Conservation (phyloP, 2,329 filamentous ascomycete genomes). For the Hypoxylon sp. region DNA sequence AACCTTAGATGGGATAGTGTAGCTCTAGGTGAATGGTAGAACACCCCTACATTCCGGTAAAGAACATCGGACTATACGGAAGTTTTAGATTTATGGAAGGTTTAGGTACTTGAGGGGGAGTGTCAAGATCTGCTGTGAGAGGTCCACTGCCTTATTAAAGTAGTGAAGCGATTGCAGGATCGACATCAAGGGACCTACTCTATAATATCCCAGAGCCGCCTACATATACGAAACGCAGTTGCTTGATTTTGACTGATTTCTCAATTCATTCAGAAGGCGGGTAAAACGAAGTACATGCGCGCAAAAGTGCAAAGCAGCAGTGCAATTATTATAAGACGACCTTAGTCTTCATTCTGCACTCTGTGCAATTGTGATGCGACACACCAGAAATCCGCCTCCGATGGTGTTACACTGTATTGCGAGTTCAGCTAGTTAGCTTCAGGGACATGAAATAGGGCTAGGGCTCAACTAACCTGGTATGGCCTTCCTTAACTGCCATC, state of each 20-base stretch:
- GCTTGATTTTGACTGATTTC: neutral
- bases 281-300: neutral
- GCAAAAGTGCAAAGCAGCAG: too few relatives aligned
- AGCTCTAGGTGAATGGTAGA: too few relatives aligned
- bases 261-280: too few relatives aligned
- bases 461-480: constrained; percentile 76
- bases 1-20: too few relatives aligned
- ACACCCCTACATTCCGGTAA: too few relatives aligned
- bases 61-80: too few relatives aligned
- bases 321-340: too few relatives aligned
- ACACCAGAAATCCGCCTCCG: constrained; percentile 95
- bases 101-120: too few relatives aligned
- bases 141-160: neutral
- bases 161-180: neutral
- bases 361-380: constrained; percentile 72
- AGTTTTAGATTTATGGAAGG: too few relatives aligned
- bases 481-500: constrained; percentile 89
- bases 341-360: constrained; percentile 63
- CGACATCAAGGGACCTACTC: neutral
- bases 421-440: constrained; percentile 18
- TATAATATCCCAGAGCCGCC: neutral
- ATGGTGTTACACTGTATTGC: constrained; percentile 80
- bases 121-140: too few relatives aligned
- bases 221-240: neutral
- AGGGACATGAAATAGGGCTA: neutral